phyloP scores from a whole-genome alignment of 1,284 basidiomycete genomes.

The Polyporus tsugae region DNA sequence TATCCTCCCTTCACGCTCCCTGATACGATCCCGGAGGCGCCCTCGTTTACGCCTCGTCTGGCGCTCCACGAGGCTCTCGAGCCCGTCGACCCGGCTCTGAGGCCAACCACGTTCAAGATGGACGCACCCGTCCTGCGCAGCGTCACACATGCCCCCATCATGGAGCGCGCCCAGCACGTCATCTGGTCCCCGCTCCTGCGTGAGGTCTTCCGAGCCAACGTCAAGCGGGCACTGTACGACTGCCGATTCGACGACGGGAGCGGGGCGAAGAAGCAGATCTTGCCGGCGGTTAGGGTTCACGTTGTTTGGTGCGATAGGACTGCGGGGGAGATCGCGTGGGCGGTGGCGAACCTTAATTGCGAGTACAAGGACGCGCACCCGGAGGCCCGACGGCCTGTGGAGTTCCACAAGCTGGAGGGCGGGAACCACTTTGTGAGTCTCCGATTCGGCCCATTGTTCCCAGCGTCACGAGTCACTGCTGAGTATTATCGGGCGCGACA shows the following conservation, averaged over 20 bases:
- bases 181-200: conserved; percentile 21
- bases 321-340: conserved; percentile 26
- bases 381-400: conserved; percentile 20
- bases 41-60: conserved; percentile 9
- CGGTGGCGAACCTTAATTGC: conserved; percentile 19
- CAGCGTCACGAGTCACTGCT: neutral
- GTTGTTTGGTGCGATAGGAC: conserved; percentile 37
- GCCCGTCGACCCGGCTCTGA: conserved; percentile 14
- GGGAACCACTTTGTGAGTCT: conserved; percentile 39
- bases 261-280: conserved; percentile 22
- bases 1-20: conserved; percentile 22
- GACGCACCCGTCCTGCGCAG: conserved; percentile 13
- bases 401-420: conserved; percentile 30
- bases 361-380: conserved; percentile 16
- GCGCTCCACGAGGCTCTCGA: conserved; percentile 11
- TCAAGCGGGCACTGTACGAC: conserved; percentile 28
- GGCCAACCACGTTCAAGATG: conserved; percentile 28
- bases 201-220: conserved; percentile 21
- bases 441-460: neutral
- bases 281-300: conserved; percentile 29
- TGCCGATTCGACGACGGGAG: conserved; percentile 19
- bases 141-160: conserved; percentile 26
- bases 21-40: conserved; percentile 7
- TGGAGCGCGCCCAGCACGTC: conserved; percentile 26
- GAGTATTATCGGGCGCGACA: neutral